Evolutionary conservation across 768 basidiomycete genomes (phyloP).

Genomic region (Gymnopilus dilepis): DNA sequence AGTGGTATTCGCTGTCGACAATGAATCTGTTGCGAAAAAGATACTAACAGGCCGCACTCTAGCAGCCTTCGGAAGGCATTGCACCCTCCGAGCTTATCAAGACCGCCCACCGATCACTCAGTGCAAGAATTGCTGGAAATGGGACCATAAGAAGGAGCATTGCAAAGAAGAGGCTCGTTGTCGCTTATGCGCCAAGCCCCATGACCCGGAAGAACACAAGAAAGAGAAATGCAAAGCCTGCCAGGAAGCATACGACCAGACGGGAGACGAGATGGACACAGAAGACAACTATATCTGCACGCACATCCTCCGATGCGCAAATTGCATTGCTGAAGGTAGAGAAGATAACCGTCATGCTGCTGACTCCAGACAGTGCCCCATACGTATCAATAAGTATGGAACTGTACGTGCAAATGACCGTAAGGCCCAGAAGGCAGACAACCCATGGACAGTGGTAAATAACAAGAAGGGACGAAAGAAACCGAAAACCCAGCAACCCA

Average conservation of each 20-base stretch:
- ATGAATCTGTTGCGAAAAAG: slow-evolving; percentile 9
- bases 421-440: slow-evolving; percentile 1
- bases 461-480: slow-evolving; percentile 11
- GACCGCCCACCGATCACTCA: slow-evolving; percentile 20
- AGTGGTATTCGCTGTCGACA: slow-evolving; percentile 16
- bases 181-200: slow-evolving; percentile 8
- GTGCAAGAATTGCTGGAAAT: slow-evolving; percentile 24
- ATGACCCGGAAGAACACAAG: slow-evolving; percentile 3
- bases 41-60: slow-evolving; percentile 5
- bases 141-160: slow-evolving; percentile 8
- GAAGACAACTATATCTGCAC: background rate
- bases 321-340: slow-evolving; percentile 1
- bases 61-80: slow-evolving; percentile 19
- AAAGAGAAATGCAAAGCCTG: background rate
- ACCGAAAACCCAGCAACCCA: background rate
- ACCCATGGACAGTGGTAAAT: slow-evolving; percentile 15
- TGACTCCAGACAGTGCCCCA: slow-evolving; percentile 15
- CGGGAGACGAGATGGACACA: background rate
- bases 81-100: slow-evolving; percentile 21
- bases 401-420: slow-evolving; percentile 14
- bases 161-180: slow-evolving; percentile 8
- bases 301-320: slow-evolving; percentile 3
- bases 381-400: slow-evolving; percentile 15
- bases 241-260: background rate
- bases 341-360: slow-evolving; percentile 12